A percentile compares a stretch with the other conserved stretches of the same genome.
phyloP scores from a whole-genome alignment of 192 early-diverging fungal species.

The Dissophora globulifera region DNA sequence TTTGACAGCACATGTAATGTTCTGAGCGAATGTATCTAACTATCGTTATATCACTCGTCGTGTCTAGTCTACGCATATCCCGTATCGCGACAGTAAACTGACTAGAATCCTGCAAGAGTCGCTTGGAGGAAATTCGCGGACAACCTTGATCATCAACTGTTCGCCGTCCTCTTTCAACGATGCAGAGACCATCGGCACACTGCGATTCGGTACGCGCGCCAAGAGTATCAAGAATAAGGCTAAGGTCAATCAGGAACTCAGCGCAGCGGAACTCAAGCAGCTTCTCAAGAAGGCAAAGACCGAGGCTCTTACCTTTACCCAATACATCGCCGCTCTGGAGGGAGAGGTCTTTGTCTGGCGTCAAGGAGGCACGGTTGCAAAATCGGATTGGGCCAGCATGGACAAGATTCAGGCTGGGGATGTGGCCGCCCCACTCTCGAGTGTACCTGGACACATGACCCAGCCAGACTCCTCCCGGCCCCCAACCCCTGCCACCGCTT shows the following conservation, averaged over 20 bases:
- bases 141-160: constrained; percentile 98
- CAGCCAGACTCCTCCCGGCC: constrained; percentile 68
- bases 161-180: constrained; percentile 98
- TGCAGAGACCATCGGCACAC: constrained; percentile 91
- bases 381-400: constrained; percentile 68
- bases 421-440: constrained; percentile 50
- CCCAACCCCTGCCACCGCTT: constrained; percentile 77
- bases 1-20: too few relatives aligned
- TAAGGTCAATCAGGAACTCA: constrained; percentile 97
- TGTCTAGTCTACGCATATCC: constrained; percentile 90
- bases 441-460: constrained; percentile 57
- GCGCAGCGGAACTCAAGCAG: constrained; percentile 92
- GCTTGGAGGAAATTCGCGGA: constrained; percentile 98
- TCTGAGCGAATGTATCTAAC: neutral
- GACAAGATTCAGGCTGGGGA: constrained; percentile 62
- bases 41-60: neutral
- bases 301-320: constrained; percentile 83
- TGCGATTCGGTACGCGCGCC: constrained; percentile 97
- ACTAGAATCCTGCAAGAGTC: constrained; percentile 99
- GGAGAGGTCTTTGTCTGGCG: constrained; percentile 94
- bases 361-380: constrained; percentile 72
- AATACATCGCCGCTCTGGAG: constrained; percentile 85
- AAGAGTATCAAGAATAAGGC: constrained; percentile 99
- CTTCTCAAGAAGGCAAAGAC: constrained; percentile 91
- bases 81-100: constrained; percentile 98